These are phyloP conservation scores for Fusarium torreyae DNA, from an alignment of 2,329 filamentous ascomycete species.

Conservation along the genomic window DNA sequence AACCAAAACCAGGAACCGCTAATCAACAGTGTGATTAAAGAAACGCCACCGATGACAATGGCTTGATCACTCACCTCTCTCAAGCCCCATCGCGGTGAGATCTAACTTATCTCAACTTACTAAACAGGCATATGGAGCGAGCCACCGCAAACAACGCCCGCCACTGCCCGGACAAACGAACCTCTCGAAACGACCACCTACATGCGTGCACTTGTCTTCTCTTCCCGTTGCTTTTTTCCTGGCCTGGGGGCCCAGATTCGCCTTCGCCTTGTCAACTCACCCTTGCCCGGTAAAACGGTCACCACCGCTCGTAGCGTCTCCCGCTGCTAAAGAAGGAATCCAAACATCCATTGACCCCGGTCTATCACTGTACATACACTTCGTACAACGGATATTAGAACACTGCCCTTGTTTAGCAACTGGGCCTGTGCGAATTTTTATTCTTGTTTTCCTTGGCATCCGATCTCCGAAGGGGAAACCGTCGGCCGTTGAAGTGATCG, in stretches of 20 bases:
- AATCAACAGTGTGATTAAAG: conserved; percentile 15
- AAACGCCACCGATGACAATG: conserved; percentile 41
- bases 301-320: conserved; percentile 46
- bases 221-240: neutral
- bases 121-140: conserved; percentile 41
- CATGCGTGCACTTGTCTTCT: conserved; percentile 8
- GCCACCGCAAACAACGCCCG: conserved; percentile 24
- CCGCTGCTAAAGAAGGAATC: conserved; percentile 42
- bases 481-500: conserved; percentile 20
- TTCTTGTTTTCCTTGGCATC: conserved; percentile 48
- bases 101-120: conserved; percentile 33
- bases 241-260: conserved; percentile 22
- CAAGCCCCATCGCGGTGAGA: conserved; percentile 33
- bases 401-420: neutral
- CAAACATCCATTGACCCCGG: conserved; percentile 26
- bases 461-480: conserved; percentile 38
- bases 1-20: neutral
- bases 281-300: conserved; percentile 48
- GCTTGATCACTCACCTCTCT: conserved; percentile 5
- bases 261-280: conserved; percentile 31
- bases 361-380: conserved; percentile 3
- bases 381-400: conserved; percentile 29
- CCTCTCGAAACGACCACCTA: conserved; percentile 35
- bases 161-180: conserved; percentile 30
- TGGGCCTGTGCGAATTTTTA: conserved; percentile 41